phyloP scores from a whole-genome alignment of 495 filamentous ascomycete species.

The Podospora conica region DNA sequence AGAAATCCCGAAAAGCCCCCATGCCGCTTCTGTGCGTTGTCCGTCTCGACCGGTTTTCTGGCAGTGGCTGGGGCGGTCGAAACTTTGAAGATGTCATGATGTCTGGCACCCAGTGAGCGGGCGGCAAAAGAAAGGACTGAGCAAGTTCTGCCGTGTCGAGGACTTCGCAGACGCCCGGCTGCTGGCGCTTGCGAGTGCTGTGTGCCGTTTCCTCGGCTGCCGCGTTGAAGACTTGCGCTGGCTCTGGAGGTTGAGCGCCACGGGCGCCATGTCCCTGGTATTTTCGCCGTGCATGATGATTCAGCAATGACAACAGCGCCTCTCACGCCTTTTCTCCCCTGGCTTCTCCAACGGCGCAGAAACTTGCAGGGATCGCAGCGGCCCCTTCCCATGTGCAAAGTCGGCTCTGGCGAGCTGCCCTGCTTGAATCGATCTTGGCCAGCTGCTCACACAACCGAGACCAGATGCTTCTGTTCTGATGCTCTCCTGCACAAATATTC shows the following conservation, averaged over 20 bases:
- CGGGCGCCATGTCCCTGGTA: conserved; percentile 12
- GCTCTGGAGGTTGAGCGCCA: background rate
- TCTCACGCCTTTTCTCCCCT: background rate
- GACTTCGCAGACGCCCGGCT: background rate
- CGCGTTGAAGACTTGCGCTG: conserved; percentile 10
- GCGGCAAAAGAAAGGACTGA: conserved; percentile 7
- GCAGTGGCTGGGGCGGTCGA: background rate
- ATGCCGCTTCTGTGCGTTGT: background rate
- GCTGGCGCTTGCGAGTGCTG: conserved; percentile 3
- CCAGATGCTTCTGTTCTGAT: conserved; percentile 23
- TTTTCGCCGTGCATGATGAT: conserved; percentile 28
- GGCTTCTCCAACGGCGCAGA: conserved; percentile 11
- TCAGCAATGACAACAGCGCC: conserved; percentile 19
- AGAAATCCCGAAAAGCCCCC: background rate
- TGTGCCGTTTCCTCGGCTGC: conserved; percentile 14
- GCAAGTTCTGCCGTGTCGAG: conserved; percentile 8
- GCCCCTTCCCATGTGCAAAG: background rate
- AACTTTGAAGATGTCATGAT: background rate
- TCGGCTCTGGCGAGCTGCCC: background rate
- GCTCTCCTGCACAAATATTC: conserved; percentile 14
- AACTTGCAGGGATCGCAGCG: conserved; percentile 22
- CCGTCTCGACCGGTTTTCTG: background rate
- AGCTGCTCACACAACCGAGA: conserved; percentile 12
- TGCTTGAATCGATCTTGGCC: conserved; percentile 32
- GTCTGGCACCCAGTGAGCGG: conserved; percentile 4